Percentiles rank a stretch among this genome's conserved stretches.
Evolutionary conservation across 345 rosid genomes (phyloP).

Genomic region (Laguncularia racemosa): DNA sequence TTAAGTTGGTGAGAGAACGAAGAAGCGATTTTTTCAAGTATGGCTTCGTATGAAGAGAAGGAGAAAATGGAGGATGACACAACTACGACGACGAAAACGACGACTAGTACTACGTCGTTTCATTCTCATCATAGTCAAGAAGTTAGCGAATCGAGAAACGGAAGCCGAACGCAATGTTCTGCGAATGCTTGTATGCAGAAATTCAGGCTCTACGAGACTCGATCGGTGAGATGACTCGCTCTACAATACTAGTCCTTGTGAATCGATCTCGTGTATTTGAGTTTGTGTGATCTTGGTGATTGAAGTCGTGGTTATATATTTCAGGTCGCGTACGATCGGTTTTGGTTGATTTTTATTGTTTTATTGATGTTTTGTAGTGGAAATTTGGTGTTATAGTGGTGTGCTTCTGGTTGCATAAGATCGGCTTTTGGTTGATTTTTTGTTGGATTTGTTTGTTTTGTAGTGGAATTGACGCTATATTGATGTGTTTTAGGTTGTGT

Average conservation of each 20-base stretch:
- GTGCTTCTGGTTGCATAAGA: too few species aligned
- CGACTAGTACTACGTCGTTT: slow-evolving; percentile 2
- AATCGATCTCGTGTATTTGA: not conserved
- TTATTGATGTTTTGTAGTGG: not conserved
- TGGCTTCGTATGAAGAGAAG: slow-evolving; percentile 4
- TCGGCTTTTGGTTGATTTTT: too few species aligned
- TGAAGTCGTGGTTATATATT: not conserved
- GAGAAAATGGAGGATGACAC: not conserved
- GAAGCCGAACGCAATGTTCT: not conserved
- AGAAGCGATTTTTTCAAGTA: not conserved
- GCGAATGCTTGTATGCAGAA: slow-evolving; percentile 38
- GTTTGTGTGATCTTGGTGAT: not conserved
- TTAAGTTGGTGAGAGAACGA: not conserved
- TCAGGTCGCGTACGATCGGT: not conserved
- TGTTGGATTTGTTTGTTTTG: too few species aligned
- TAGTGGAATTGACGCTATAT: not conserved
- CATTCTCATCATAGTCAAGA: not conserved
- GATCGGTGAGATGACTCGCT: slow-evolving; percentile 37
- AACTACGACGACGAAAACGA: not conserved
- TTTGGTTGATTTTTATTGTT: not conserved
- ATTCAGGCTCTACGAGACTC: slow-evolving; percentile 75
- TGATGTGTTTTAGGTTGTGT: not conserved
- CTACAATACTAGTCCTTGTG: not conserved
- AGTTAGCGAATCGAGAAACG: not conserved
- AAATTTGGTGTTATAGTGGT: too few species aligned